Evolutionary conservation across 352 stramenopile genomes (phyloP).

Genomic region (Phytopythium kandeliae): DNA sequence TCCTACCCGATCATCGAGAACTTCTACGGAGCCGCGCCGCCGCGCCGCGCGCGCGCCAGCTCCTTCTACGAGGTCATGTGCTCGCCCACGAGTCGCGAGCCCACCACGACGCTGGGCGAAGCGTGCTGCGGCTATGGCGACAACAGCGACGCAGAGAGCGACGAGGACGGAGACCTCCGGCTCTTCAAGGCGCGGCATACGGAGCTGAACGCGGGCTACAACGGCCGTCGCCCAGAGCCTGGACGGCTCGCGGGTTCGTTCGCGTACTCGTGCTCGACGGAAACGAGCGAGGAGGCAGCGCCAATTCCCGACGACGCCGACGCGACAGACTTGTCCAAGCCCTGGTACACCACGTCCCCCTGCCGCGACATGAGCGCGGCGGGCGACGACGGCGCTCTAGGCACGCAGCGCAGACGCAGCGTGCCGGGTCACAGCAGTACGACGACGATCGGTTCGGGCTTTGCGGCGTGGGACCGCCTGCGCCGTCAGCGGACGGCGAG

Average conservation of each 20-base stretch:
- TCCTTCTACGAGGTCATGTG: conserved; percentile 85
- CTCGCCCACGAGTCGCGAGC: conserved; percentile 50
- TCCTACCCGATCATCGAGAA: conserved; percentile 74
- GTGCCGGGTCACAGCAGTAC: neutral
- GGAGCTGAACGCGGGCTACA: neutral
- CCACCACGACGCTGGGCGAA: conserved; percentile 56
- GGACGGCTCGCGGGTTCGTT: conserved; percentile 26
- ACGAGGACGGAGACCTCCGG: conserved; percentile 1
- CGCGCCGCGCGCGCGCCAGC: conserved; percentile 36
- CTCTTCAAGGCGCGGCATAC: conserved; percentile 10
- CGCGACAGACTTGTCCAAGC: neutral
- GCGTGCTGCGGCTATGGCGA: conserved; percentile 47
- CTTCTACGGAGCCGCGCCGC: conserved; percentile 53
- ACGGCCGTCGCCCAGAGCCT: neutral
- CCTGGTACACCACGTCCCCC: neutral
- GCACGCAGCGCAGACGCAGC: neutral
- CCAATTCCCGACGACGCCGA: neutral
- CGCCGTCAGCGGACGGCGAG: conserved; percentile 7
- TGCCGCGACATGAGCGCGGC: neutral
- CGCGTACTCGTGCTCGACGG: conserved; percentile 63
- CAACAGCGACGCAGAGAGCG: conserved; percentile 12
- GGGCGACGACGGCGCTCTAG: neutral
- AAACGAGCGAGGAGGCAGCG: conserved; percentile 50
- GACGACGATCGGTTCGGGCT: conserved; percentile 16
- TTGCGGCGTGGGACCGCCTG: conserved; percentile 41